Evolutionary conservation across 441 rosid genomes (phyloP).

Genomic region (Pelargonium cotyledonis): DNA sequence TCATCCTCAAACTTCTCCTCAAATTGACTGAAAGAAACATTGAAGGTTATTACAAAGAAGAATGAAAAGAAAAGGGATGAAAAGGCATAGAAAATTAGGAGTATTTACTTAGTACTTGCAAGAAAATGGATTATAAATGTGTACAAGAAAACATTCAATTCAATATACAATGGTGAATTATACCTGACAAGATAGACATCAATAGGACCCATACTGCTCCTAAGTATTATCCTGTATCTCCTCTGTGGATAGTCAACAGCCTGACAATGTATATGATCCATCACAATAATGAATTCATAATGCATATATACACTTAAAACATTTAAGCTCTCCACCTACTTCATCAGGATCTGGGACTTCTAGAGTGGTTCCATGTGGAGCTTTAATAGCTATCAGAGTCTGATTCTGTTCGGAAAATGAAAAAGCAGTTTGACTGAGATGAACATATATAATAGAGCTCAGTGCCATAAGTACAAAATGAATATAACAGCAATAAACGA

Average conservation of each 20-base stretch:
- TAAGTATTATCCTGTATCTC: not conserved
- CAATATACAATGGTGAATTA: no score
- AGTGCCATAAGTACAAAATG: not conserved
- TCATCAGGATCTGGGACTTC: not conserved
- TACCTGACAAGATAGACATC: not conserved
- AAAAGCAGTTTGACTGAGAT: not conserved
- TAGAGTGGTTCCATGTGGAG: conserved; percentile 28
- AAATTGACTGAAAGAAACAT: not conserved
- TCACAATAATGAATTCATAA: not conserved
- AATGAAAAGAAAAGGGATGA: not conserved
- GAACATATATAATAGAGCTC: not conserved
- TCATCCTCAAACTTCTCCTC: conserved; percentile 1
- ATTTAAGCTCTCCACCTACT: conserved; percentile 14
- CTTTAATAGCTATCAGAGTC: conserved; percentile 94
- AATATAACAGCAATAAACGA: conserved; percentile 15
- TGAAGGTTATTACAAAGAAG: not conserved
- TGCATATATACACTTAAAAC: no score
- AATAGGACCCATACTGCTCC: conserved; percentile 5
- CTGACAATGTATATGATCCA: not conserved
- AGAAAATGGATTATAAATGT: not conserved
- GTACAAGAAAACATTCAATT: not conserved
- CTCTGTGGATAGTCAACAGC: conserved; percentile 1
- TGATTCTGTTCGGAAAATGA: conserved; percentile 53
- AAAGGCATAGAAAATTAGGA: not conserved
- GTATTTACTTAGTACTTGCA: not conserved